These are phyloP conservation scores for Bothriochloa decipiens DNA, from an alignment of 176 grass and related monocot species.

Conservation along the genomic window DNA sequence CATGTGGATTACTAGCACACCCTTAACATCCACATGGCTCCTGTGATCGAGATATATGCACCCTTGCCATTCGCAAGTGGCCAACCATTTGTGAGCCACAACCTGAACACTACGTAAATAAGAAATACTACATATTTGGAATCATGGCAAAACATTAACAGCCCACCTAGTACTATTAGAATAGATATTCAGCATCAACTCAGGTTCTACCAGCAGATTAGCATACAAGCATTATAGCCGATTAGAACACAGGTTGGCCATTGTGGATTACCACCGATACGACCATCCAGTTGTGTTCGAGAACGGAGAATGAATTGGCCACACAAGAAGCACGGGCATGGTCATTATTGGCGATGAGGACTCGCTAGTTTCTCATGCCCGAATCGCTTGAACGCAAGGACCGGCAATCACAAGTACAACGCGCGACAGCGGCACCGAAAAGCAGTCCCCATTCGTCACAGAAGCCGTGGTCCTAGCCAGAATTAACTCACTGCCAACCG, in stretches of 20 bases:
- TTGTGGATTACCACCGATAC: not conserved
- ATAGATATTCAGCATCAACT: not conserved
- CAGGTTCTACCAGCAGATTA: not conserved
- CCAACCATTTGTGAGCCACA: not conserved
- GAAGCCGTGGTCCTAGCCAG: not conserved
- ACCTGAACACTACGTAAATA: not conserved
- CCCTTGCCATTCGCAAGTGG: not conserved
- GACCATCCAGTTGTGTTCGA: not conserved
- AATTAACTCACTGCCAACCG: not conserved
- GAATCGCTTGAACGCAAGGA: not conserved
- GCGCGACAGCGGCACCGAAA: not conserved
- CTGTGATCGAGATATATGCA: not conserved
- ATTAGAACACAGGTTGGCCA: not conserved
- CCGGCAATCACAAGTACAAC: slow-evolving; percentile 32
- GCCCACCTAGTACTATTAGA: not conserved
- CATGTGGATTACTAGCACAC: not conserved
- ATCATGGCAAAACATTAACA: not conserved
- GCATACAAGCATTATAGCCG: not conserved
- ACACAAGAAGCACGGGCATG: not conserved
- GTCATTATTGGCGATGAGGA: not conserved
- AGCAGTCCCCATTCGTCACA: not conserved
- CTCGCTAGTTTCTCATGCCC: not conserved
- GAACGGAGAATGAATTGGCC: not conserved
- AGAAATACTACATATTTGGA: not conserved
- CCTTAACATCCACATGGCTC: slow-evolving; percentile 26